Conservation (phyloP, 2,329 filamentous ascomycete genomes). For the Gnomoniopsis sp. region DNA sequence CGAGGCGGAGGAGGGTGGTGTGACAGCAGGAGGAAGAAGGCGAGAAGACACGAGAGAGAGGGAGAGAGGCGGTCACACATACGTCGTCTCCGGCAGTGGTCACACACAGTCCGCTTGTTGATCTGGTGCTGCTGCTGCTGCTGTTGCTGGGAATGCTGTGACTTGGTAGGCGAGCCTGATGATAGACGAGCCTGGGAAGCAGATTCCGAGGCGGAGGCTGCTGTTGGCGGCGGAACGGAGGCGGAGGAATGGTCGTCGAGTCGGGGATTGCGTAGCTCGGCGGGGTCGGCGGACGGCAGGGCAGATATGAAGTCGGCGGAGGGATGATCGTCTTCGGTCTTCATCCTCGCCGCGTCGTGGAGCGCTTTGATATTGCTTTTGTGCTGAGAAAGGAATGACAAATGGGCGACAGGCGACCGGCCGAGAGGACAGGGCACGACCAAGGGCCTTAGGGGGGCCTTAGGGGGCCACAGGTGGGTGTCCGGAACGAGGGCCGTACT, state of each 20-base stretch:
- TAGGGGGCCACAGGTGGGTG: conserved; percentile 4
- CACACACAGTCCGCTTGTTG: conserved; percentile 38
- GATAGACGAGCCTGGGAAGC: conserved; percentile 4
- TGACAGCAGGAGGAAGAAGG: conserved; percentile 7
- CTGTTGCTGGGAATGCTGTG: background rate
- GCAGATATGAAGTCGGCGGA: conserved; percentile 13
- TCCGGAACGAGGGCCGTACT: no score
- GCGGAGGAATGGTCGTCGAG: background rate
- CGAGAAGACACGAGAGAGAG: conserved; percentile 11
- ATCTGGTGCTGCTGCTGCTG: background rate
- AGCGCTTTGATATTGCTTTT: background rate
- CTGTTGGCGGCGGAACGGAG: background rate
- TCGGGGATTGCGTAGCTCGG: background rate
- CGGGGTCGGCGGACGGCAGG: conserved; percentile 10
- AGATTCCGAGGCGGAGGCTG: background rate
- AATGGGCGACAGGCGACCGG: background rate
- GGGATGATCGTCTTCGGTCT: conserved; percentile 19
- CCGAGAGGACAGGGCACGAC: background rate
- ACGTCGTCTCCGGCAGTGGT: conserved; percentile 42
- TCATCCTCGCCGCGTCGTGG: conserved; percentile 11
- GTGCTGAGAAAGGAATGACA: background rate
- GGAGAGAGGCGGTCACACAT: conserved; percentile 23
- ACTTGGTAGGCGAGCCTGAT: conserved; percentile 12
- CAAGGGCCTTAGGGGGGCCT: conserved; percentile 1
- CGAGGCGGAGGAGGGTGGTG: background rate